Percentiles rank a stretch among this genome's conserved stretches.
These are phyloP conservation scores for Xylariaceae sp. DNA, from an alignment of 2,329 filamentous ascomycete genomes.

Conservation along the genomic window DNA sequence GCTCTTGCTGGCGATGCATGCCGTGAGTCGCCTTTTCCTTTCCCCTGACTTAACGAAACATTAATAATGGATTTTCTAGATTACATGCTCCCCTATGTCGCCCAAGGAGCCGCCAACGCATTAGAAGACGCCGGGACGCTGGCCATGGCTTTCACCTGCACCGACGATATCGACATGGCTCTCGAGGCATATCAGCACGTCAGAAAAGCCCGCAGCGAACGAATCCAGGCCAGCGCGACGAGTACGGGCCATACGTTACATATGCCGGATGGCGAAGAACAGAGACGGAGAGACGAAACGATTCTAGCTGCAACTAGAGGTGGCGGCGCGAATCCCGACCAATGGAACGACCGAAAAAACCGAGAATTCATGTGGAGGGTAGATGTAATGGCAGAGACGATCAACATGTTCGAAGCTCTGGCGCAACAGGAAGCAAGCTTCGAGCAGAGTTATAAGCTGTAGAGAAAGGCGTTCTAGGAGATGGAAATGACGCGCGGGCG, in stretches of 20 bases:
- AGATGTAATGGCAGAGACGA: slow-evolving; percentile 30
- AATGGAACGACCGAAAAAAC: slow-evolving; percentile 27
- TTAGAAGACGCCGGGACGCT: slow-evolving; percentile 47
- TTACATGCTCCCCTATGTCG: slow-evolving; percentile 58
- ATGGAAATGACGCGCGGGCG: background rate
- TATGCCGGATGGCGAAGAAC: slow-evolving; percentile 21
- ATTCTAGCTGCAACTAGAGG: slow-evolving; percentile 14
- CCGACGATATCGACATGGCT: slow-evolving; percentile 17
- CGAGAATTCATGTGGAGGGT: slow-evolving; percentile 32
- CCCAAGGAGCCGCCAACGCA: slow-evolving; percentile 60
- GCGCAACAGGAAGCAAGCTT: background rate
- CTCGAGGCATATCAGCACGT: slow-evolving; percentile 22
- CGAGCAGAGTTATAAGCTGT: background rate
- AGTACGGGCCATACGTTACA: slow-evolving; percentile 16
- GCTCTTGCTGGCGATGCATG: slow-evolving; percentile 21
- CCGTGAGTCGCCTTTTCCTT: slow-evolving; percentile 6
- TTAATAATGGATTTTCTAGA: slow-evolving; percentile 56
- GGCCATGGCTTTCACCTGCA: slow-evolving; percentile 25
- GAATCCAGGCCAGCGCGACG: slow-evolving; percentile 20
- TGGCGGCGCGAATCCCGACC: slow-evolving; percentile 21
- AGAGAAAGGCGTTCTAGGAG: background rate
- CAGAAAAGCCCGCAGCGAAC: slow-evolving; percentile 20
- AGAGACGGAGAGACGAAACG: slow-evolving; percentile 19
- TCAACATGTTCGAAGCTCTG: slow-evolving; percentile 22
- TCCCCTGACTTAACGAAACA: slow-evolving; percentile 44